These are phyloP conservation scores for Cordyceps javanica DNA, from an alignment of 2,329 filamentous ascomycete species.

Conservation along the genomic window DNA sequence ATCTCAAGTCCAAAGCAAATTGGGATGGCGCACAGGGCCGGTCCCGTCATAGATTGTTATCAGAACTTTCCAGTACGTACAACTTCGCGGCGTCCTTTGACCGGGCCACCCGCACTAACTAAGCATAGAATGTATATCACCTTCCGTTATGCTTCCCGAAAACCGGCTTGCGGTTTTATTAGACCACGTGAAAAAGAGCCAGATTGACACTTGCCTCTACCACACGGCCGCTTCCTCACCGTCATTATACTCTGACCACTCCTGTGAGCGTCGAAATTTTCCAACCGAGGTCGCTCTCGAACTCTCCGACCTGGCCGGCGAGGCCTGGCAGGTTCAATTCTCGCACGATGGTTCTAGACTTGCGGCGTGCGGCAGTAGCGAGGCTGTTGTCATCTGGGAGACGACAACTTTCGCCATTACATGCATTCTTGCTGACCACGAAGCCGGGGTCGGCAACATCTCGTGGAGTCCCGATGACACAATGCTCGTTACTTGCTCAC, in stretches of 20 bases:
- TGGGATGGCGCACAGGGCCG: conserved; percentile 79
- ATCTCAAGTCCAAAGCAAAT: conserved; percentile 67
- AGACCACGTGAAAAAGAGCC: conserved; percentile 74
- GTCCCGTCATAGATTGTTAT: conserved; percentile 69
- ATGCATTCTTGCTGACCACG: conserved; percentile 59
- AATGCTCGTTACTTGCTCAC: conserved; percentile 77
- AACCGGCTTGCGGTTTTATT: conserved; percentile 77
- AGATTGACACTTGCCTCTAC: conserved; percentile 79
- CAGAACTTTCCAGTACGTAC: conserved; percentile 71
- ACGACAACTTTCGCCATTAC: conserved; percentile 62
- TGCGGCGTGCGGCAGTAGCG: conserved; percentile 74
- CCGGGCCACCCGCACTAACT: background rate
- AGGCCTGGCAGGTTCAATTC: conserved; percentile 89
- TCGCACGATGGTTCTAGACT: conserved; percentile 80
- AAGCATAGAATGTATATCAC: conserved; percentile 73
- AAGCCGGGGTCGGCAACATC: conserved; percentile 67
- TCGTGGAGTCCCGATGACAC: conserved; percentile 90
- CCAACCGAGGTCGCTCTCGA: conserved; percentile 66
- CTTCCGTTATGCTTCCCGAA: conserved; percentile 93
- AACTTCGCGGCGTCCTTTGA: background rate
- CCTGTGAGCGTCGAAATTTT: conserved; percentile 73
- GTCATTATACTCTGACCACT: conserved; percentile 84
- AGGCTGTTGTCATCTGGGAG: conserved; percentile 75
- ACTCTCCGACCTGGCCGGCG: conserved; percentile 66
- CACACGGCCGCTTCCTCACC: conserved; percentile 76